Evolutionary conservation across 164 flowering plant genomes (phyloP), one percentile per base, ranked within the genome.

Genomic region (Stephania japonica): DNA sequence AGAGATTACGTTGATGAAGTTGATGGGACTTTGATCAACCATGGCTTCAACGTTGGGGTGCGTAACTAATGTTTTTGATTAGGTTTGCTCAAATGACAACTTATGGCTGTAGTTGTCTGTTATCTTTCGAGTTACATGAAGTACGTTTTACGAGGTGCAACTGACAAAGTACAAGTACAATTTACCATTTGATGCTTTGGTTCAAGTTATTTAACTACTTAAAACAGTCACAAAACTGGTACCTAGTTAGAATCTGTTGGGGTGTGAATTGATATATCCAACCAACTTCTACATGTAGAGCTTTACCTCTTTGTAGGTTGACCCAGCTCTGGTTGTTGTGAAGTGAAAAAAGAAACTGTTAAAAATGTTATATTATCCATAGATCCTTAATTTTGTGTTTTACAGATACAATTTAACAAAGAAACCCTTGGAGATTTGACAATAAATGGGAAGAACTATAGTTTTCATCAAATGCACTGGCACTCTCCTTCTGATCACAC

Each of bases 401-500:
- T 68, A 75, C 78, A 86, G 91, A 18, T 88, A 59, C 43, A 4
- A 0, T 87, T 27, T 70, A 83, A 75, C 6, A 69, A n/a, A 32
- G 38, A 32, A n/a, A 38, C 76, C 21, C 74, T 61, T 11, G 91
- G 93, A 75, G 68, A 0, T 2, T 38, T 86, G 63, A 59, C 11
- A 3, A 12, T 86, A 19, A 77, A 84, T 70, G 86, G 85, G 3
- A 88, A 81, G 80, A 81, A 70, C 53, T 87, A 81, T 65, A 71
- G 69, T 25, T 73, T 88, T 75, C 75, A 73, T 75, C 87, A 85
- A 67, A 70, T 88, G 81, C 92, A 89, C 73, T 89, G 89, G 90
- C 96, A 91, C 75, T 59, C 84, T 69, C 96, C 93, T 65, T 84
- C 93, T 1, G 96, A 91, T 78, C 96, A 91, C 75, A 77, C 69